Evolutionary conservation across 352 stramenopile genomes (phyloP), one percentile per base, ranked within the genome.

Genomic region (Phytopythium delawarense): DNA sequence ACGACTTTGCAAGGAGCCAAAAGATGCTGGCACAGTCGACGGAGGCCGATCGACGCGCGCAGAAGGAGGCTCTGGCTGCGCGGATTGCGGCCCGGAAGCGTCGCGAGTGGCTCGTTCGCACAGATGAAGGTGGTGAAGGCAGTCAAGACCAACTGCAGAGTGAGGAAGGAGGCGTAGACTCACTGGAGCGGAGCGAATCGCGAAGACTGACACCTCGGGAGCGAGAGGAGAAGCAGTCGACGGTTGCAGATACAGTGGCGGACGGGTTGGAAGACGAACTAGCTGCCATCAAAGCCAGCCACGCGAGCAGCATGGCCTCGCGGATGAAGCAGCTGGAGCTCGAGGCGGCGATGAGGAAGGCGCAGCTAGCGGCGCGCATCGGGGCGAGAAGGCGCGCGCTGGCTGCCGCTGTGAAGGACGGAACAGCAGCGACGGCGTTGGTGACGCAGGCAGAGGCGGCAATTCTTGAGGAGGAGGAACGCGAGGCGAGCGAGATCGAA

Each of bases 401-500:
- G 18, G 49, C 35, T 2, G 45, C 58, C 16, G 23, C 44, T 18
- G 45, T 13, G 9, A 39, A 21, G 28, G 28, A 28, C 9, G 8
- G 45, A 45, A 2, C 11, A 7, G 2, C 71, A 15, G 59, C 60
- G 9, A 46, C 53, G 35, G 63, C 46, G 16, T 54, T 64, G 40
- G 35, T 52, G 1, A 30, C 52, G 8, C 23, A 52, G 23, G 18
- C 57, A 15, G 65, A 72, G 11, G 21, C 53, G 7, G 58, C 49
- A 35, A 61, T 79, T n/a, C n/a, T 49, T 1, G 44, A 53, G 4
- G 72, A 79, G 40, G 78, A 87, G 21, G 44, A 60, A 6, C 57
- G 68, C 7, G 70, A 76, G 15, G 49, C 83, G 18, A 52, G 42
- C 4, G 63, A 56, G 12, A 84, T 78, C 39, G 76, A 81, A 21